Percentiles rank a stretch among this genome's conserved stretches.
Conservation (phyloP, 768 basidiomycete species). For the button mushroom (Agaricus bisporus) region DNA sequence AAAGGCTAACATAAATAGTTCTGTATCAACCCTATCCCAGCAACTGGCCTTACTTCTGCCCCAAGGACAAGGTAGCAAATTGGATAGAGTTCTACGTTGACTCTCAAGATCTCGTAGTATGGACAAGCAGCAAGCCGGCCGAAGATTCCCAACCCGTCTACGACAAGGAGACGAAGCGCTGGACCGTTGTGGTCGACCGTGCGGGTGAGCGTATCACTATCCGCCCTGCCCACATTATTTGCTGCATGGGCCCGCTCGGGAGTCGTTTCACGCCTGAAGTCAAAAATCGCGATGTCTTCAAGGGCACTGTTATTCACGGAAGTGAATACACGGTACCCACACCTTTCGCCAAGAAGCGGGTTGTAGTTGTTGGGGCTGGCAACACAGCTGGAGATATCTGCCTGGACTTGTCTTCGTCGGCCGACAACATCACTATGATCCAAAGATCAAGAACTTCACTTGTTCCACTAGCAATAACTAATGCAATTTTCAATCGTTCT, state of each 20-base stretch:
- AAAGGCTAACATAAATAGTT: not conserved
- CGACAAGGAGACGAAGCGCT: not conserved
- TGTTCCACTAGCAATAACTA: not conserved
- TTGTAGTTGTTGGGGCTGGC: slow-evolving; percentile 5
- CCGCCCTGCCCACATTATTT: slow-evolving; percentile 5
- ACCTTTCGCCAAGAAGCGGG: not conserved
- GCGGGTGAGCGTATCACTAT: slow-evolving; percentile 3
- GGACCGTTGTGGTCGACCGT: slow-evolving; percentile 1
- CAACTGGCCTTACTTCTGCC: slow-evolving; percentile 1
- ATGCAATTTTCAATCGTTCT: not conserved
- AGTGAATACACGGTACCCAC: not conserved
- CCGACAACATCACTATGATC: not conserved
- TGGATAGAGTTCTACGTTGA: slow-evolving; percentile 9
- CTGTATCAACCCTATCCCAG: slow-evolving; percentile 3
- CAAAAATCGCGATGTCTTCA: not conserved
- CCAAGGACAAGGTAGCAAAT: slow-evolving; percentile 8
- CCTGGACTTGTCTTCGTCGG: not conserved
- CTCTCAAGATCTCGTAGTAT: slow-evolving; percentile 4
- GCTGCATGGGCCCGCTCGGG: slow-evolving; percentile 2
- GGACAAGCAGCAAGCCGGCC: not conserved
- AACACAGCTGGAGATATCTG: slow-evolving; percentile 6
- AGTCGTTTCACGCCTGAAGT: not conserved
- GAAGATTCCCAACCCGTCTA: not conserved
- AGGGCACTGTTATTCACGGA: slow-evolving; percentile 6
- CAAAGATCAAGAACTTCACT: slow-evolving; percentile 1